These are phyloP conservation scores for Xylariaceae sp. DNA, from an alignment of 2,329 filamentous ascomycete genomes.

Conservation along the genomic window DNA sequence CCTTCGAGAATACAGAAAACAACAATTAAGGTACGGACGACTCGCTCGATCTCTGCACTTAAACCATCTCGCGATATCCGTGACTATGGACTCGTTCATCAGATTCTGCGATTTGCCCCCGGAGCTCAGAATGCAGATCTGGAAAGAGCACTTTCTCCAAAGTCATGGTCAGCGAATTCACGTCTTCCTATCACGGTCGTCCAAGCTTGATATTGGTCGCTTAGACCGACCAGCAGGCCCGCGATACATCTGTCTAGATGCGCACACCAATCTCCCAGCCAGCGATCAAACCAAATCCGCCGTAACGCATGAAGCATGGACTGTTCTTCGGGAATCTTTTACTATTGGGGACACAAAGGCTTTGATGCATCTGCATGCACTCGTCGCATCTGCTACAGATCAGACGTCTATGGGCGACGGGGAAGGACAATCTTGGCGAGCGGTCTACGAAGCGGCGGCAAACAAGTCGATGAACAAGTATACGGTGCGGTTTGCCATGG, in stretches of 20 bases:
- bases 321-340: neutral
- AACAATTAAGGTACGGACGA: too few relatives aligned
- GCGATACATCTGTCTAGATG: constrained; percentile 3
- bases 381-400: neutral
- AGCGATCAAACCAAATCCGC: constrained; percentile 1
- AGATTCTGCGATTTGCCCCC: constrained; percentile 4
- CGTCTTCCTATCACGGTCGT: constrained; percentile 1
- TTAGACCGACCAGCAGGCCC: too few relatives aligned
- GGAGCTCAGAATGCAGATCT: constrained; percentile 10
- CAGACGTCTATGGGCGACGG: too few relatives aligned
- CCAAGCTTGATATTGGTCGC: too few relatives aligned
- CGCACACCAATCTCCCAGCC: neutral
- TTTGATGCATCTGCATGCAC: neutral
- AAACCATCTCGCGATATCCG: too few relatives aligned
- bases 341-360: constrained; percentile 2
- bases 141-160: constrained; percentile 3
- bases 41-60: too few relatives aligned
- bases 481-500: neutral
- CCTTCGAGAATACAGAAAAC: too few relatives aligned
- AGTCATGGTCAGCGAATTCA: constrained; percentile 8
- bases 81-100: constrained; percentile 4
- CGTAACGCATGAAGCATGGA: constrained; percentile 3
- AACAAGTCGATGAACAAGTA: neutral
- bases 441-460: neutral
- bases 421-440: neutral